Conservation (phyloP, 345 rosid genomes). For the Citrus unshiu region DNA sequence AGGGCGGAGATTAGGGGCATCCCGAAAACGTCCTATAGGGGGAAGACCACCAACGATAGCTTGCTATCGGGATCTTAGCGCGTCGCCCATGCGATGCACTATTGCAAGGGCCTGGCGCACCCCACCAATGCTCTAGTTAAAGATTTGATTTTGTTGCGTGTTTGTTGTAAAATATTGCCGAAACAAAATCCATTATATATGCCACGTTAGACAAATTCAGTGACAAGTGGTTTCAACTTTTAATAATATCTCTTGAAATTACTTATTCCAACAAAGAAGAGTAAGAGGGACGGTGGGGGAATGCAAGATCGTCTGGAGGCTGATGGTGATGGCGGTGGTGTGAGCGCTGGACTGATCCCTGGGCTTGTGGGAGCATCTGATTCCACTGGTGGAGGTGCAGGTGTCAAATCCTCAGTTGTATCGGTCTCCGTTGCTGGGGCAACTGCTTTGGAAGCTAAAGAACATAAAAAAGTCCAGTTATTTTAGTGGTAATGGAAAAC, state of each 20-base stretch:
- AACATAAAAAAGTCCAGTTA: neutral
- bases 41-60: neutral
- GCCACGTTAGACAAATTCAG: too few relatives aligned
- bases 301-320: constrained; percentile 6
- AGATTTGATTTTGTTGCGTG: accelerated
- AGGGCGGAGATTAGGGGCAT: too few relatives aligned
- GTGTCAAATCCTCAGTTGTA: constrained; percentile 22
- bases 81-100: constrained; percentile 1
- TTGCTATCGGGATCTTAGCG: neutral
- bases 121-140: neutral
- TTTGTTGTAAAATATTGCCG: too few relatives aligned
- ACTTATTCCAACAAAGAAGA: neutral
- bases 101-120: neutral
- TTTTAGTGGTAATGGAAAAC: neutral
- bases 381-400: constrained; percentile 24
- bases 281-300: neutral
- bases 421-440: neutral
- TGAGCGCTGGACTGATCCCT: constrained; percentile 35
- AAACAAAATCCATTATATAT: too few relatives aligned
- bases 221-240: too few relatives aligned
- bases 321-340: constrained; percentile 22
- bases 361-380: constrained; percentile 24
- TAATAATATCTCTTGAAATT: neutral
- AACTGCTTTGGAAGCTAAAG: constrained; percentile 39
- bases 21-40: neutral